A percentile compares a stretch with the other conserved stretches of the same genome.
These are phyloP conservation scores for Funneliformis geosporum DNA, from an alignment of 192 early-diverging fungal species.

Conservation along the genomic window DNA sequence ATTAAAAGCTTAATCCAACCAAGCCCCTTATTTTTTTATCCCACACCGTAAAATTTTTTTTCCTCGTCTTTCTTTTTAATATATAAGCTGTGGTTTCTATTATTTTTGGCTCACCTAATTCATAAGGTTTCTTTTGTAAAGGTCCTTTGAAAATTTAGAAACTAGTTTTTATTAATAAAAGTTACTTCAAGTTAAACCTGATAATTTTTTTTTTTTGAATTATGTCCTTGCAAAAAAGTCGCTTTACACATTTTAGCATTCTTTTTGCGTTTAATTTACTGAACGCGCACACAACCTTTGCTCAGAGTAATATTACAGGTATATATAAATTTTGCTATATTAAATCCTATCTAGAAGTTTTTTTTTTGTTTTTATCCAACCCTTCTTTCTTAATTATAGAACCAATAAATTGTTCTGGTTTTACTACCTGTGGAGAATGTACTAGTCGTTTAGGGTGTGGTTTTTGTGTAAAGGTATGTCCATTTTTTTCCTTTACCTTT, in stretches of 20 bases:
- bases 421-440: conserved; percentile 25
- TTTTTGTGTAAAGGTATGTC: conserved; percentile 25
- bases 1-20: not conserved
- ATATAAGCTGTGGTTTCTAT: not conserved
- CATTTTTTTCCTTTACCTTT: not conserved
- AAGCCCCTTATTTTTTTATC: not conserved
- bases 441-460: conserved; percentile 23
- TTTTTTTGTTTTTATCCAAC: not conserved
- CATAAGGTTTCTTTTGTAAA: conserved; percentile 9
- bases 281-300: not conserved
- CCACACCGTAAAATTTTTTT: not conserved
- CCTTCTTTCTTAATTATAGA: not conserved
- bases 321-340: not conserved
- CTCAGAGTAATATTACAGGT: conserved; percentile 18
- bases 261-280: not conserved
- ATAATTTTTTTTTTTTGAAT: not conserved
- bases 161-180: not conserved
- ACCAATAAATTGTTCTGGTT: conserved; percentile 20
- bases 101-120: not conserved
- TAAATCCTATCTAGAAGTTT: not conserved
- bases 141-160: not conserved
- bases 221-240: not conserved
- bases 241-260: not conserved
- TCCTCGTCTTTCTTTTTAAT: not conserved
- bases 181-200: not conserved